These are phyloP conservation scores for Trichoderma endophyticum DNA, from an alignment of 2,329 filamentous ascomycete genomes.

Conservation along the genomic window DNA sequence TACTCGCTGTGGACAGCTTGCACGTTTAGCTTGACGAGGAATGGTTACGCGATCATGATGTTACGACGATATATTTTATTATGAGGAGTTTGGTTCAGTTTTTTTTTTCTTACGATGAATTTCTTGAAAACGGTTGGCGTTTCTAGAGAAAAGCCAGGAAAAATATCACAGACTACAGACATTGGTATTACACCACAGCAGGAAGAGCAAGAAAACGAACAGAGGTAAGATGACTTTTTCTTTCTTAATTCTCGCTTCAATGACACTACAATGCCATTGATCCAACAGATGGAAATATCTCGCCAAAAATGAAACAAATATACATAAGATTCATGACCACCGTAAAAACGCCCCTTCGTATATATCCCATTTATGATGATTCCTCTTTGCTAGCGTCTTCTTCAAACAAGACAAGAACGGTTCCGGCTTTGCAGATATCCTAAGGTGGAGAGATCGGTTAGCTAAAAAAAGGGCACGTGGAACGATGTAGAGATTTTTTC, in stretches of 20 bases:
- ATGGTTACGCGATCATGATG: neutral
- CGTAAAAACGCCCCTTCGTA: slow-evolving; percentile 19
- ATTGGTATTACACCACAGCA: neutral
- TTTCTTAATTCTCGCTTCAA: neutral
- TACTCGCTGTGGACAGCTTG: neutral
- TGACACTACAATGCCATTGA: neutral
- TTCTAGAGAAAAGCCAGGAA: neutral
- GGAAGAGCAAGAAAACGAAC: neutral
- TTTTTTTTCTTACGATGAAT: neutral
- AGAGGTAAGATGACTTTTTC: neutral
- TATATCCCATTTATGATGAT: slow-evolving; percentile 23
- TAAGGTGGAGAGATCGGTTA: slow-evolving; percentile 30
- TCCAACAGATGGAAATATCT: neutral
- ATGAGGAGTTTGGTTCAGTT: neutral
- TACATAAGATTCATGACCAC: slow-evolving; percentile 15
- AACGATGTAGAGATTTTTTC: too few relatives aligned
- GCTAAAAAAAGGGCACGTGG: neutral
- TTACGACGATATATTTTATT: neutral
- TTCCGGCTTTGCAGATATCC: slow-evolving; percentile 78
- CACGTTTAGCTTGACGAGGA: neutral
- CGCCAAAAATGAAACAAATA: neutral
- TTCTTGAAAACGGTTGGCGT: neutral
- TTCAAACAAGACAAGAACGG: slow-evolving; percentile 70
- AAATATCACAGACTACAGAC: neutral
- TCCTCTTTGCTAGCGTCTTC: slow-evolving; percentile 39